Evolutionary conservation across 2,329 filamentous ascomycete species (phyloP), one percentile per base, ranked within the genome.

Genomic region (Karstenula rhodostoma): DNA sequence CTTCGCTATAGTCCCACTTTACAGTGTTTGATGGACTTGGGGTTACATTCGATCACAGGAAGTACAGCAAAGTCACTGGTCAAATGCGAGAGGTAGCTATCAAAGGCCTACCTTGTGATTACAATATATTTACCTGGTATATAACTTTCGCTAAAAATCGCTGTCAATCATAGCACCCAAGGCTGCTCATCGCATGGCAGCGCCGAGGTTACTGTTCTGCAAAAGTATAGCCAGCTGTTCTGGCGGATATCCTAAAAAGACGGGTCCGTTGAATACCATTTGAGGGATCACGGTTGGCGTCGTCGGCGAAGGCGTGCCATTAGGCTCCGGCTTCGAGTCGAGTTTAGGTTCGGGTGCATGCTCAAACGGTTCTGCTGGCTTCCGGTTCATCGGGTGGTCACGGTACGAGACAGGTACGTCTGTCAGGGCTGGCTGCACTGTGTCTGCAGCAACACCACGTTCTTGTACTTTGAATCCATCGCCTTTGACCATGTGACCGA

Each of bases 231-330:
- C 70, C 32, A 78, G 62, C 58, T 79, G 77, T 10, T 78, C 77
- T 37, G 76, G 73, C 2, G 77, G 71, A 58, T 97, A 97, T 0
- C 94, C 94, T 69, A 98, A 92, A 73, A 97, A 97, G 0, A 97
- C 93, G 0, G 94, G 94, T 0, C 94, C 94, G 9, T 92, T 96
- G 73, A 97, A 97, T 0, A 96, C 83, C 86, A 97, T 90, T 68
- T 90, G 89, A 10, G 91, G 86, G 10, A 74, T 72, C 49, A 70
- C 49, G 42, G 65, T 69, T 2, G 72, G 62, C 9, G 56, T 23
- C 23, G 66, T 58, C 6, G 51, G 57, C 23, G 57, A 35, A 23
- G 51, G 22, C 49, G 19, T 43, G 53, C 15, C 32, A 50, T 47
- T 58, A 49, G 22, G 55, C 57, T 22, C 57, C 10, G 9, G 57